Base-by-base conservation (phyloP, 2,329 filamentous ascomycete species). In the Xylariaceae sp. region DNA sequence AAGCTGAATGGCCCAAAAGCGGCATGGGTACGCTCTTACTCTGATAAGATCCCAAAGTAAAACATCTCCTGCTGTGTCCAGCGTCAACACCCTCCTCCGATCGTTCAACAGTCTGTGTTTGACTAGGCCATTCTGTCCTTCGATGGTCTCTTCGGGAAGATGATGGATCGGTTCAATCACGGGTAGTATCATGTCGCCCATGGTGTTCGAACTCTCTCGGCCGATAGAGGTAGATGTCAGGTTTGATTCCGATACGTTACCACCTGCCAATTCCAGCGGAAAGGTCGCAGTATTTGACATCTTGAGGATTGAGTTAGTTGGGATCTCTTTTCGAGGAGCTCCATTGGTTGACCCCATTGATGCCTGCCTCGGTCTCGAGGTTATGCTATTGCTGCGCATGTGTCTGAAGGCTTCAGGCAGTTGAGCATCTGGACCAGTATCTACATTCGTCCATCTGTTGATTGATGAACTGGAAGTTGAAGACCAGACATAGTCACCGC, bases 41-140 rank as follows among this genome's bases (percentile, higher is more conserved):
- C 85, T 81, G 34, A 98, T 75, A 30, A 98, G 71, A 72, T 98
- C 93, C 93, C 93, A 98, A 50, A 98, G 68, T 35, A 96, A 71
- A 3, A 97, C 90, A 59, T 98, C 93, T 13, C 93, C 93, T 1
- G 91, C 90, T 2, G 93, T 96, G 63, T 98, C 93, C 39, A 95
- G 71, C 0, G 93, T 98, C 50, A 98, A 71, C 3, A 94, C 90
- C 44, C 89, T 79, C 58, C 87, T 85, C 51, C 91, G 79, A 61
- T 98, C 91, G 63, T 95, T 97, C 46, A 98, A 73, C 53, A 97
- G 76, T 55, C 85, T 83, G 63, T 96, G 87, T 64, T 97, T 98
- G 47, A 97, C 89, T 39, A 98, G 69, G 9, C 93, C 93, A 65
- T 95, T 91, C 57, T 96, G 90, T 1, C 93, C 93, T 64, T 96